phyloP scores from a whole-genome alignment of 345 rosid species.

The Raphanus raphanistrum region DNA sequence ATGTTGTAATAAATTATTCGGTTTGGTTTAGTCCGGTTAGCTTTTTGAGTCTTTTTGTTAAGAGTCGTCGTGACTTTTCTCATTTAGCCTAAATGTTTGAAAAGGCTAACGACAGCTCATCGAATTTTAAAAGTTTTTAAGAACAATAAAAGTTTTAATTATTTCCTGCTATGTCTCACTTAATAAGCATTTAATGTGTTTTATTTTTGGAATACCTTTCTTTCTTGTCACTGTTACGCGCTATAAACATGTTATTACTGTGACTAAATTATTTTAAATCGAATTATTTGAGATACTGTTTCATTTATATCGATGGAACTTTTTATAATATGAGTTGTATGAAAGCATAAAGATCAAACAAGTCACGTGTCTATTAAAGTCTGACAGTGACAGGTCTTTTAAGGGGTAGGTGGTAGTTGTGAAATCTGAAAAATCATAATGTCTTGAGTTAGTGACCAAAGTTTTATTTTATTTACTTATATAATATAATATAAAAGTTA shows the following conservation, averaged over 20 bases:
- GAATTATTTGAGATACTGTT: background rate
- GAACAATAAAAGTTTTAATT: background rate
- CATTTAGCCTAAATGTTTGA: background rate
- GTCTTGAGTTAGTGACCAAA: background rate
- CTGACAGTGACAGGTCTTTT: slow-evolving; percentile 23
- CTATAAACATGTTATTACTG: background rate
- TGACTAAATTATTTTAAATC: background rate
- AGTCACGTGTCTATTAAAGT: slow-evolving; percentile 33
- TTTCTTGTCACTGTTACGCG: slow-evolving; percentile 24
- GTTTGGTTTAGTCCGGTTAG: slow-evolving; percentile 2
- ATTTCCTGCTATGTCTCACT: background rate
- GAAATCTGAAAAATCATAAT: slow-evolving; percentile 13
- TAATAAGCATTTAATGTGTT: slow-evolving; percentile 14
- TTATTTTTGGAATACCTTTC: background rate
- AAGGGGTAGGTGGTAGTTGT: slow-evolving; percentile 30
- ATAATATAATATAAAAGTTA: background rate
- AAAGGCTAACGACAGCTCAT: slow-evolving; percentile 32
- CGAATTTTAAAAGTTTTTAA: background rate
- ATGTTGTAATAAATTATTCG: background rate
- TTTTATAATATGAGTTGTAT: slow-evolving; percentile 1
- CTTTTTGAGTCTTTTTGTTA: background rate
- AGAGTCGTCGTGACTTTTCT: slow-evolving; percentile 16
- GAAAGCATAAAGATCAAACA: slow-evolving; percentile 20
- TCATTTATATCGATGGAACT: background rate
- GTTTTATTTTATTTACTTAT: too few species aligned